These are phyloP conservation scores for Umbellularia californica DNA, from an alignment of 164 flowering plant genomes.

Conservation along the genomic window DNA sequence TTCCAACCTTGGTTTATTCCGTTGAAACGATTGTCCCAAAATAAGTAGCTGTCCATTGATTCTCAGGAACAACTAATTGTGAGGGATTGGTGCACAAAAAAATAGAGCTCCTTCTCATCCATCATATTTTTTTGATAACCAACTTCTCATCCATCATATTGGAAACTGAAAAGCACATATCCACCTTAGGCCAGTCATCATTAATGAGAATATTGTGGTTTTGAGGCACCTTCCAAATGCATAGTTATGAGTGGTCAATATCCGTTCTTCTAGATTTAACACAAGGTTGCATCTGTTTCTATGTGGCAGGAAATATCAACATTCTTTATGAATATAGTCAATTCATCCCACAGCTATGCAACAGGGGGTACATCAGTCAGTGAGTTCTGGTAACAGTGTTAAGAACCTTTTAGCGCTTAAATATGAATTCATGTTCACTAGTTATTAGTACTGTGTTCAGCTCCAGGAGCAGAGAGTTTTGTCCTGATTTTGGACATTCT, in stretches of 20 bases:
- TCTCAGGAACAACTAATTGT: too few relatives aligned
- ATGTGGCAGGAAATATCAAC: slow-evolving; percentile 57
- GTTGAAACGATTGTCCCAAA: too few relatives aligned
- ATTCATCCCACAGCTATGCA: slow-evolving; percentile 85
- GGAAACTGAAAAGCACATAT: too few relatives aligned
- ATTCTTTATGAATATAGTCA: slow-evolving; percentile 77
- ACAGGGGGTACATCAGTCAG: slow-evolving; percentile 90
- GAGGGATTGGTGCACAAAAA: too few relatives aligned
- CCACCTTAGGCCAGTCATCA: too few relatives aligned
- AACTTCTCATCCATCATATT: too few relatives aligned
- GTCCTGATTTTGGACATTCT: not conserved
- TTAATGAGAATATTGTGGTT: too few relatives aligned
- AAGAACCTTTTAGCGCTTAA: not conserved
- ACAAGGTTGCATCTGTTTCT: not conserved
- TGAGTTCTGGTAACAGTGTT: slow-evolving; percentile 67
- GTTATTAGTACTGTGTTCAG: not conserved
- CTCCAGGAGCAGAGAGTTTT: not conserved
- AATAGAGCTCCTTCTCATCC: too few relatives aligned
- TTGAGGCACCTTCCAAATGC: not conserved
- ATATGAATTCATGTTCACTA: not conserved
- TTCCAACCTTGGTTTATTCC: too few relatives aligned
- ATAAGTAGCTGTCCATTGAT: too few relatives aligned
- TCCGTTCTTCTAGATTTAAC: not conserved
- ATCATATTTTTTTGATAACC: too few relatives aligned
- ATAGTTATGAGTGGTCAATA: not conserved